Percentiles rank a stretch among this genome's conserved stretches.
Evolutionary conservation across 208 protist species (phyloP).

Genomic region (Vickermania spadyakhi): DNA sequence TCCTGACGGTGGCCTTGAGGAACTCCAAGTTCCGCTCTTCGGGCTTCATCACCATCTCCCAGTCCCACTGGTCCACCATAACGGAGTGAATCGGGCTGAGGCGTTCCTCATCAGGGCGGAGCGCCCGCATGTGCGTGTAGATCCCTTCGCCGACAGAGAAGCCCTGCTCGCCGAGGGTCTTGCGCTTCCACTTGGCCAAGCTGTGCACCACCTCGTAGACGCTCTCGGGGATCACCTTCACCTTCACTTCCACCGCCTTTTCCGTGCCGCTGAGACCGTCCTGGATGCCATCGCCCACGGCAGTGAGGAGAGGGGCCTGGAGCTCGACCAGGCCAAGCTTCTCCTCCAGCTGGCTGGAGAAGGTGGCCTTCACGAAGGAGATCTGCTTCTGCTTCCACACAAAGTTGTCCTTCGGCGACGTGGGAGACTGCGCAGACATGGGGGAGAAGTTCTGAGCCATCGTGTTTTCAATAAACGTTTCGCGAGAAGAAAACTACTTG

Average conservation of each 20-base stretch:
- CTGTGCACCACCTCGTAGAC: constrained; percentile 85
- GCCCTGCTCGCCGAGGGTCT: constrained; percentile 64
- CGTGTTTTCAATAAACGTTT: too few relatives aligned
- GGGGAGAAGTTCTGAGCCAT: background rate
- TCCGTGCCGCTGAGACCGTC: constrained; percentile 87
- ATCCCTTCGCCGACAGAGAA: constrained; percentile 73
- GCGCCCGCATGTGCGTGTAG: constrained; percentile 79
- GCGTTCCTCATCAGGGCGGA: constrained; percentile 72
- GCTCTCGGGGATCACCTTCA: constrained; percentile 71
- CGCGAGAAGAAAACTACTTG: too few relatives aligned
- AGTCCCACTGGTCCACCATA: constrained; percentile 92
- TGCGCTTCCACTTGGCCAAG: constrained; percentile 92
- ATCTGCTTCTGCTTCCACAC: constrained; percentile 47
- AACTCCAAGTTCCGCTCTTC: constrained; percentile 57
- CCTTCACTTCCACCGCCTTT: constrained; percentile 71
- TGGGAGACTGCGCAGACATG: background rate
- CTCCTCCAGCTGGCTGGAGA: constrained; percentile 49
- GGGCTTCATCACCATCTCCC: constrained; percentile 72
- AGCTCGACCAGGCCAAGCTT: constrained; percentile 70
- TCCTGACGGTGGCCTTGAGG: constrained; percentile 52
- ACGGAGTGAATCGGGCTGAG: constrained; percentile 87
- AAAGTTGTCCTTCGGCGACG: background rate
- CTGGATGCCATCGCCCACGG: constrained; percentile 77
- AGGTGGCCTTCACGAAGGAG: constrained; percentile 47
- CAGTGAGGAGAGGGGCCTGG: constrained; percentile 74